Base-by-base conservation (phyloP, 169 alveolate genomes). In the Cryptosporidium bovis region DNA sequence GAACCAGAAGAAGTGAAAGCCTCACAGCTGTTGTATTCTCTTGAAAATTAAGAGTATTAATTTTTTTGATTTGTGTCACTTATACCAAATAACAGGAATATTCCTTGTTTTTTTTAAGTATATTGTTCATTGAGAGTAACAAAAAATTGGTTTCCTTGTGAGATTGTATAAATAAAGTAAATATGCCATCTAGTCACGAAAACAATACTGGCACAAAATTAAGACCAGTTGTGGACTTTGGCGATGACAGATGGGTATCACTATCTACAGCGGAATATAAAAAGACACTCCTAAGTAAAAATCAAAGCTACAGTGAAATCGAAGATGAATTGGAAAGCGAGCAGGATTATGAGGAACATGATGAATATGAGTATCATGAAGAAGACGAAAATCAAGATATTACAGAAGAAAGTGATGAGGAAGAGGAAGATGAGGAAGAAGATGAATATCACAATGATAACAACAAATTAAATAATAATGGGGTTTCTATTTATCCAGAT, bases 161-260 rank as follows among this genome's bases (percentile, higher is more conserved):
- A 40, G 10, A 40, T 40, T 40, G 0, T 40, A 5, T 55, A 13
- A 55, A 20, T 55, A 55, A 13, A 20, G 31, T 5, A 60, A 62
- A 29, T 58, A 77, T 77, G 87, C 33, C 87, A 60, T 77, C 69
- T 56, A 16, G 27, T 77, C 64, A 77, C 64, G 87, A 77, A 36
- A 48, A 50, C 48, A 77, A 62, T 20, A 77, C 71, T 20, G 83
- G 83, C 31, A 69, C 83, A 29, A 77, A 77, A 51, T 15, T 77
- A 36, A 77, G 87, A 40, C 87, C 87, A 29, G 87, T 77, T 20
- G 87, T 62, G 40, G 87, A 77, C 33, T 77, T 77, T 46, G 71
- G 71, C 8, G 87, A 77, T 77, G 87, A 77, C 20, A 77, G 87
- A 62, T 77, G 87, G 87, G 87, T 77, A 6, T 24, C 87, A n/a